Evolutionary conservation across 805 yeast genomes (phyloP), one percentile per base, ranked within the genome.

Genomic region (Millerozyma miso): DNA sequence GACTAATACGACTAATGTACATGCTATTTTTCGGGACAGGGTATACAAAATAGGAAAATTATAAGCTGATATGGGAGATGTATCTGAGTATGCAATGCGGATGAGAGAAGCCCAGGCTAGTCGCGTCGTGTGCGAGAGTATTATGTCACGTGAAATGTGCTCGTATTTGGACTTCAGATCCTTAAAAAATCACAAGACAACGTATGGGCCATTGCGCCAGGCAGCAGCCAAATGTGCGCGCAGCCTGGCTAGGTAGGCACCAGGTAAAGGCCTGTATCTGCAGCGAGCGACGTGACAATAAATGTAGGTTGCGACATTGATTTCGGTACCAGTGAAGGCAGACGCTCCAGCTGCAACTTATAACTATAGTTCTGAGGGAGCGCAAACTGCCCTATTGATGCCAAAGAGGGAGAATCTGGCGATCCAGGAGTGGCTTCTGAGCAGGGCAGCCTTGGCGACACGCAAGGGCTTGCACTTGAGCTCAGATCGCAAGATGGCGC

Each of bases 221-320:
- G 35, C 40, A 38, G 18, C 18, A 34, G 14, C 32, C 14, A 38
- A 38, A 16, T 2, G 16, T n/a, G 40, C 7, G 13, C 6, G 14
- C 15, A 33, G 14, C 35, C 16, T 18, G 38, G 35, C 31, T 39
- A 44, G 19, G 39, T 38, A 31, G 47, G 35, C 18, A 56, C 49
- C 43, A 49, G 59, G 37, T 58, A 55, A 63, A 60, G 17, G 34
- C 34, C 17, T 7, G 59, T 55, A 39, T 58, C 54, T 33, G 47
- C 45, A 42, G 63, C 61, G 41, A 63, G 55, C 2, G 71, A 63
- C 5, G 73, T 67, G 40, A 66, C 58, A 10, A 67, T 56, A 45
- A 67, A 67, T 49, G 57, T 46, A 23, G 52, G 35, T 29, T 43
- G 38, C 7, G 32, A 6, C 34, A 32, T 32, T 6, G 14, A n/a